Evolutionary conservation across 1,284 basidiomycete genomes (phyloP).

Genomic region (Cutaneotrichosporon daszewskae): DNA sequence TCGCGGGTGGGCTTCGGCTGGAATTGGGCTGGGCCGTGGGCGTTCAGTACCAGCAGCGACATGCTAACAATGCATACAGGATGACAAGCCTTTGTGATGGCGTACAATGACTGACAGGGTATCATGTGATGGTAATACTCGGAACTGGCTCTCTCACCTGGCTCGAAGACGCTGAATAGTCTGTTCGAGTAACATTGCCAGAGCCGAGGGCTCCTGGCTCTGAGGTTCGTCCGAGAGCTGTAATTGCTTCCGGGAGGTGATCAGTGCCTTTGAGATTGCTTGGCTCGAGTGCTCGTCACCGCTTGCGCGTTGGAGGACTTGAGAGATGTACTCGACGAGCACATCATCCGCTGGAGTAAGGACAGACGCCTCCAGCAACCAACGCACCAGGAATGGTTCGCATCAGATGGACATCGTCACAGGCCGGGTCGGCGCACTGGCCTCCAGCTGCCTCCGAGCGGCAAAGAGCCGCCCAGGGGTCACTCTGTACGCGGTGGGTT

Average conservation of each 20-base stretch:
- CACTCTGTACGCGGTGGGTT: slow-evolving; percentile 26
- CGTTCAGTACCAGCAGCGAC: no score
- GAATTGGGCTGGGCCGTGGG: background rate
- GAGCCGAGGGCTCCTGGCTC: background rate
- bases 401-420: slow-evolving; percentile 30
- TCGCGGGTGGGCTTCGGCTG: no score
- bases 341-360: no score
- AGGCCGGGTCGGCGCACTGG: slow-evolving; percentile 32
- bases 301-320: no score
- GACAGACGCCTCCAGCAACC: no score
- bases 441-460: slow-evolving; percentile 35
- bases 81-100: no score
- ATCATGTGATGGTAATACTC: background rate
- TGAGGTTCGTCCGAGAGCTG: background rate
- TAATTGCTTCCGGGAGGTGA: no score
- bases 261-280: no score
- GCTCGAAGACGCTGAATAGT: slow-evolving; percentile 6
- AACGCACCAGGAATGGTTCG: slow-evolving; percentile 29
- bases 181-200: background rate
- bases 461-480: slow-evolving; percentile 27
- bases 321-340: slow-evolving; percentile 26
- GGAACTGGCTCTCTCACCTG: slow-evolving; percentile 9
- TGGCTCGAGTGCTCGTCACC: no score
- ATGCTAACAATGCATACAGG: no score
- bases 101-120: no score